These are phyloP conservation scores for Thelonectria rubi DNA, from an alignment of 2,329 filamentous ascomycete genomes.

Conservation along the genomic window DNA sequence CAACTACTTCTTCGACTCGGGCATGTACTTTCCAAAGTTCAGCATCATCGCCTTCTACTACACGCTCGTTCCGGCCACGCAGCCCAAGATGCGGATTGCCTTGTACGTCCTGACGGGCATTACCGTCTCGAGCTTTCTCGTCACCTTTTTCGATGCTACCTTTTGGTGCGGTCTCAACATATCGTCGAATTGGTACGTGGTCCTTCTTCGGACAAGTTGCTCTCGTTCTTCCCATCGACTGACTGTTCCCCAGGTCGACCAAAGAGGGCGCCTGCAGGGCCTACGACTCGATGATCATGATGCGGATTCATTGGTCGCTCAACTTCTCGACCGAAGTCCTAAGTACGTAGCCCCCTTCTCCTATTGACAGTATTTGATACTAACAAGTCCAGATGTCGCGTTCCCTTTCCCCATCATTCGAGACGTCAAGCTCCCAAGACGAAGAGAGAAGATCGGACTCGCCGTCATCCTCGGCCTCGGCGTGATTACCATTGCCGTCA, in stretches of 20 bases:
- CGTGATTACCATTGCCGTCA: constrained; percentile 34
- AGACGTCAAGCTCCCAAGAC: constrained; percentile 29
- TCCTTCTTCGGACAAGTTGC: neutral
- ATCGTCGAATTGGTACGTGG: constrained; percentile 36
- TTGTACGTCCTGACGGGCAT: constrained; percentile 29
- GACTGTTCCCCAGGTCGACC: constrained; percentile 1
- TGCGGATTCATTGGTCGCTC: constrained; percentile 36
- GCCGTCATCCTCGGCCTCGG: constrained; percentile 32
- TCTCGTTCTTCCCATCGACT: neutral
- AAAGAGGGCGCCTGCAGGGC: constrained; percentile 24
- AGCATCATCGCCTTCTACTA: constrained; percentile 40
- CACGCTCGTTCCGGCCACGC: constrained; percentile 31
- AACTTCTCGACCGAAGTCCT: constrained; percentile 37
- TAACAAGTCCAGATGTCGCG: constrained; percentile 24
- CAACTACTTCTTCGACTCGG: constrained; percentile 40
- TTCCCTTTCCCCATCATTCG: constrained; percentile 36
- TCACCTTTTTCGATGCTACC: constrained; percentile 31
- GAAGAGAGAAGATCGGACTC: constrained; percentile 35
- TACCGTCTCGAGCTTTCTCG: constrained; percentile 25
- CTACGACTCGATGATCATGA: constrained; percentile 30
- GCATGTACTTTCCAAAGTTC: constrained; percentile 40
- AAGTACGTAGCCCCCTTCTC: constrained; percentile 21
- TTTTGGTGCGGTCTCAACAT: constrained; percentile 39
- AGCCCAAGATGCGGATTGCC: constrained; percentile 28
- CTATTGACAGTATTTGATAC: no score